A percentile compares a stretch with the other conserved stretches of the same genome.
phyloP scores from a whole-genome alignment of 2,329 filamentous ascomycete species.

The Metarhizium rileyi region DNA sequence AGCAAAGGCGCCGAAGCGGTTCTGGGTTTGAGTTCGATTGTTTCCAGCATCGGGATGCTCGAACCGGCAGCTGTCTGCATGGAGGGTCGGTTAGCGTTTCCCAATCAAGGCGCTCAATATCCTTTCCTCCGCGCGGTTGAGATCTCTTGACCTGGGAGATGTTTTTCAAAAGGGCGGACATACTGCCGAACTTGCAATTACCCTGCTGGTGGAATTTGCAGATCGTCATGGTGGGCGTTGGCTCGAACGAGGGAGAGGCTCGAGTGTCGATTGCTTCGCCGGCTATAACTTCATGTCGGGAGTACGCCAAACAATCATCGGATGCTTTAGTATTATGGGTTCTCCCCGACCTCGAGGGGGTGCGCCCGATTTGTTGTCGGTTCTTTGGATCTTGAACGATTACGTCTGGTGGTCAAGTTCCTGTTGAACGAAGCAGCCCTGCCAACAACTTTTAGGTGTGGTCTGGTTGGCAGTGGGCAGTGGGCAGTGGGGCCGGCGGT shows the following conservation, averaged over 20 bases:
- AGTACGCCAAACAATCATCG: background rate
- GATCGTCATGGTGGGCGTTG: conserved; percentile 24
- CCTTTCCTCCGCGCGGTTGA: background rate
- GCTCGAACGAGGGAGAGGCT: conserved; percentile 1
- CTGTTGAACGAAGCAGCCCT: no score
- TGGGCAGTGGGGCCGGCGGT: no score
- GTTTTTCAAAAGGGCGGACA: conserved; percentile 13
- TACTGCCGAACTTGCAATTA: conserved; percentile 43
- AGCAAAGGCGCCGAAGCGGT: conserved; percentile 48
- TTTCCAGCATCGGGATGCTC: conserved; percentile 38
- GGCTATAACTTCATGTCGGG: conserved; percentile 7
- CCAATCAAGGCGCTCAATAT: background rate
- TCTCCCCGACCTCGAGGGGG: background rate
- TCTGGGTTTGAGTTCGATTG: conserved; percentile 28
- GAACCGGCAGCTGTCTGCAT: conserved; percentile 42
- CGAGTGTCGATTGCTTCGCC: background rate
- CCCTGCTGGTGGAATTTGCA: conserved; percentile 43
- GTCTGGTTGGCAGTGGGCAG: conserved; percentile 1
- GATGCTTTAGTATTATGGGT: background rate
- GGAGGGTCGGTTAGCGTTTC: background rate
- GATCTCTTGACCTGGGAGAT: background rate
- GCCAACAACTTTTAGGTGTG: no score
- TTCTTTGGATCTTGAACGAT: background rate
- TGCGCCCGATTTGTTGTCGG: background rate
- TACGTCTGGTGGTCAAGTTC: no score